Conservation (phyloP, 129 eudicot genomes). For the Centaurea solstitialis region DNA sequence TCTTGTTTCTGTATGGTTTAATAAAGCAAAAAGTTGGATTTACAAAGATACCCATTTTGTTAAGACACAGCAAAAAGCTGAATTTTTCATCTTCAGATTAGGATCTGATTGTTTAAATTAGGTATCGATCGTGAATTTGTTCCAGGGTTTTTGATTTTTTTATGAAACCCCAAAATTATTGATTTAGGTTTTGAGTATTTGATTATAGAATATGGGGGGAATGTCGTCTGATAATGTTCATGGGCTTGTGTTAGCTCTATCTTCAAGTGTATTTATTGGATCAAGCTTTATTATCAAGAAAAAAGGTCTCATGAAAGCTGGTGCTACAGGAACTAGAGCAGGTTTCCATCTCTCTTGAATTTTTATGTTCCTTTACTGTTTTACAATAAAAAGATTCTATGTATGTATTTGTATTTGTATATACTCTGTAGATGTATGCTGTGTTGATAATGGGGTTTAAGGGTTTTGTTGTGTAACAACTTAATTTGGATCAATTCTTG, state of each 20-base stretch:
- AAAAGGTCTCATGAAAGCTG: constrained; percentile 78
- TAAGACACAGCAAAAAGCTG: constrained; percentile 31
- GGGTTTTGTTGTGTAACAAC: background rate
- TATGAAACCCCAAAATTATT: background rate
- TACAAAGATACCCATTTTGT: constrained; percentile 34
- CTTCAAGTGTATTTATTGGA: constrained; percentile 88
- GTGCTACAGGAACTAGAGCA: constrained; percentile 75
- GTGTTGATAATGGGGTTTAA: constrained; percentile 18
- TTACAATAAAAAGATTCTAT: background rate
- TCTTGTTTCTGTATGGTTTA: constrained; percentile 19
- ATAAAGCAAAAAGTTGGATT: constrained; percentile 14
- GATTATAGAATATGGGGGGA: constrained; percentile 58
- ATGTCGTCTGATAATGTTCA: constrained; percentile 65
- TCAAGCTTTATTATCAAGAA: constrained; percentile 87
- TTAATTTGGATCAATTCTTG: background rate
- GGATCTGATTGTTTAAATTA: constrained; percentile 15
- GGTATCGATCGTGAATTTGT: constrained; percentile 1
- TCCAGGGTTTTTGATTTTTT: constrained; percentile 11
- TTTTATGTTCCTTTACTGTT: background rate
- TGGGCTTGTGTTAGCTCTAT: constrained; percentile 72
- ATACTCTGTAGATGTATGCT: background rate
- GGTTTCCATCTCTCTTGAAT: constrained; percentile 36
- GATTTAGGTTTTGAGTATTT: constrained; percentile 2
- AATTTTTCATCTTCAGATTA: background rate
- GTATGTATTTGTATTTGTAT: background rate